These are phyloP conservation scores for Linaria vulgaris DNA, from an alignment of 257 asterid genomes.

Conservation along the genomic window DNA sequence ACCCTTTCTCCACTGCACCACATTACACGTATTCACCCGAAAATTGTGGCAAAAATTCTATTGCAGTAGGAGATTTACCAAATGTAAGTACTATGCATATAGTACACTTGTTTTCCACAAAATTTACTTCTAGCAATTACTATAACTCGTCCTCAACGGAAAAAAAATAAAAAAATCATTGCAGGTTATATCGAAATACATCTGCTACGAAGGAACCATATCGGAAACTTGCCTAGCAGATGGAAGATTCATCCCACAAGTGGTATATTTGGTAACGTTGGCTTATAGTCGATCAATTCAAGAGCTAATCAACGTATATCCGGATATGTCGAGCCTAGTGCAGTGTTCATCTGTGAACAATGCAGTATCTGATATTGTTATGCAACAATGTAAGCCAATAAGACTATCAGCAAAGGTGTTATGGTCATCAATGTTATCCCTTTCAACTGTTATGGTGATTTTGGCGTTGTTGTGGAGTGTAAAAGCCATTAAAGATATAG, in stretches of 20 bases:
- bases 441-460: slow-evolving; percentile 44
- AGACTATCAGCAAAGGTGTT: slow-evolving; percentile 26
- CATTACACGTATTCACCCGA: slow-evolving; percentile 41
- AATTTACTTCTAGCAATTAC: no score
- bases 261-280: slow-evolving; percentile 29
- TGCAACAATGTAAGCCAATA: slow-evolving; percentile 48
- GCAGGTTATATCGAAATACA: slow-evolving; percentile 48
- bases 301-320: slow-evolving; percentile 41
- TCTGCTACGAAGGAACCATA: slow-evolving; percentile 35
- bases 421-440: slow-evolving; percentile 47
- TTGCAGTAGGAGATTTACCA: slow-evolving; percentile 44
- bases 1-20: slow-evolving; percentile 55
- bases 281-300: slow-evolving; percentile 48
- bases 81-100: slow-evolving; percentile 29
- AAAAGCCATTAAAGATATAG: slow-evolving; percentile 41
- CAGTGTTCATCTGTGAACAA: slow-evolving; percentile 37
- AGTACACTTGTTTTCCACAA: no score
- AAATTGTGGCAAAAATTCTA: slow-evolving; percentile 36
- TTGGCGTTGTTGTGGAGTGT: slow-evolving; percentile 39
- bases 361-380: slow-evolving; percentile 40
- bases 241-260: slow-evolving; percentile 47
- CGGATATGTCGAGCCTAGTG: slow-evolving; percentile 43
- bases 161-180: no score
- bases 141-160: not conserved
- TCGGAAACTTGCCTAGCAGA: slow-evolving; percentile 31